Evolutionary conservation across 2,329 filamentous ascomycete species (phyloP).

Genomic region (Beauveria caledonica): DNA sequence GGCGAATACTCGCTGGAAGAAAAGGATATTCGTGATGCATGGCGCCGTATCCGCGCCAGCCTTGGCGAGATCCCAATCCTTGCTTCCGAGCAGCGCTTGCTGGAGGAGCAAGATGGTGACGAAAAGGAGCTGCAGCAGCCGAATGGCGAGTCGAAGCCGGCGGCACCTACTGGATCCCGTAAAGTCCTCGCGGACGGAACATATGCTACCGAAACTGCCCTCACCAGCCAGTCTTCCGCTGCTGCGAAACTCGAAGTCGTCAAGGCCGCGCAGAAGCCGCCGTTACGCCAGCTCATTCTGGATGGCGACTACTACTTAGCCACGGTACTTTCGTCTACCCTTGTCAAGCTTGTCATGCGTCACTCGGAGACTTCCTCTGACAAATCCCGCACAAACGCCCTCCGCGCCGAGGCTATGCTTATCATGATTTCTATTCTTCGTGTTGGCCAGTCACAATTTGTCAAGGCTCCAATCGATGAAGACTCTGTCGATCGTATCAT

Average conservation of each 20-base stretch:
- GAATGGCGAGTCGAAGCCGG: slow-evolving; percentile 70
- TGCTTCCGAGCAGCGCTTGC: slow-evolving; percentile 82
- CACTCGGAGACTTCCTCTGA: slow-evolving; percentile 90
- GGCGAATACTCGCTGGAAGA: slow-evolving; percentile 94
- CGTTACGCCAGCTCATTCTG: slow-evolving; percentile 85
- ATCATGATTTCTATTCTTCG: slow-evolving; percentile 99
- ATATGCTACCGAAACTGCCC: slow-evolving; percentile 91
- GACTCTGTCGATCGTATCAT: slow-evolving; percentile 98
- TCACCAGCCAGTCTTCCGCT: slow-evolving; percentile 85
- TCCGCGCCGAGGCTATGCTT: slow-evolving; percentile 94
- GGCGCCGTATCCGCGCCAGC: slow-evolving; percentile 90
- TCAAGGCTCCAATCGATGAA: slow-evolving; percentile 94
- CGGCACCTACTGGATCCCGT: slow-evolving; percentile 73
- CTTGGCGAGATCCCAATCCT: slow-evolving; percentile 95
- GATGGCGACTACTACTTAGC: slow-evolving; percentile 97
- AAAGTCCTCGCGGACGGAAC: slow-evolving; percentile 94
- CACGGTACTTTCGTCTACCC: slow-evolving; percentile 87
- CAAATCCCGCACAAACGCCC: slow-evolving; percentile 77
- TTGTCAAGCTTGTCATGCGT: slow-evolving; percentile 97
- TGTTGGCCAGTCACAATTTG: slow-evolving; percentile 97
- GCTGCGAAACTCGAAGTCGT: slow-evolving; percentile 91
- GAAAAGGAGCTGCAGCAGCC: slow-evolving; percentile 58
- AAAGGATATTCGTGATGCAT: slow-evolving; percentile 89
- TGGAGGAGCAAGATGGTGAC: slow-evolving; percentile 74
- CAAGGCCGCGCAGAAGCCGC: slow-evolving; percentile 93